Evolutionary conservation across 2,329 filamentous ascomycete species (phyloP), one percentile per base, ranked within the genome.

Genomic region (Phaeomoniella chlamydospora): DNA sequence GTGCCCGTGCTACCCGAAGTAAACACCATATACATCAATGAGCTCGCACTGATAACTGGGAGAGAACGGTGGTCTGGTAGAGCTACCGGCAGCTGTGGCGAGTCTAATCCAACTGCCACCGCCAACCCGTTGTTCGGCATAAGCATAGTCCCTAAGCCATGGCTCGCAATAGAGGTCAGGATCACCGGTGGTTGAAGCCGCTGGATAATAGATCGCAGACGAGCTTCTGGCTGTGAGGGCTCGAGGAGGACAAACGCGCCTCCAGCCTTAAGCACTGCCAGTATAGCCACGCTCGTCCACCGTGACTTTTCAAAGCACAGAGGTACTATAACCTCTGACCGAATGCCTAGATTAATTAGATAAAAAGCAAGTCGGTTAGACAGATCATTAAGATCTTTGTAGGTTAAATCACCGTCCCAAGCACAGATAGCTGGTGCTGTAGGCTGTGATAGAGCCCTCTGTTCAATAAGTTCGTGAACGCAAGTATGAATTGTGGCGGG

Each of bases 11-110:
- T 71, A 0, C 70, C 69, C 2, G 68, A 69, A 0, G 68, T 70
- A 41, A 79, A 74, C 5, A 81, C 67, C 2, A 75, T 62, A 46
- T 76, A 80, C 0, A 75, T 74, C 13, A 17, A n/a, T 13, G 15
- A n/a, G 10, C 19, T 5, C 5, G 33, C n/a, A 5, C 18, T 33
- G 12, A 22, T 15, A 32, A 15, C 15, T 10, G 17, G 17, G 5
- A 5, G 13, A n/a, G 14, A 15, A 10, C 13, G 10, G 17, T 14
- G 30, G 13, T 36, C 26, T 17, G 36, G 37, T n/a, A 26, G 22
- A 4, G 29, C 32, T 14, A n/a, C 15, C 11, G 4, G 5, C 14
- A 22, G 10, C 13, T 14, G 12, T n/a, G n/a, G n/a, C n/a, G n/a
- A n/a, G n/a, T n/a, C n/a, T n/a, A n/a, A n/a, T n/a, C n/a, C n/a